These are phyloP conservation scores for Pythium grandisporangium DNA, from an alignment of 352 stramenopile genomes.

Conservation along the genomic window DNA sequence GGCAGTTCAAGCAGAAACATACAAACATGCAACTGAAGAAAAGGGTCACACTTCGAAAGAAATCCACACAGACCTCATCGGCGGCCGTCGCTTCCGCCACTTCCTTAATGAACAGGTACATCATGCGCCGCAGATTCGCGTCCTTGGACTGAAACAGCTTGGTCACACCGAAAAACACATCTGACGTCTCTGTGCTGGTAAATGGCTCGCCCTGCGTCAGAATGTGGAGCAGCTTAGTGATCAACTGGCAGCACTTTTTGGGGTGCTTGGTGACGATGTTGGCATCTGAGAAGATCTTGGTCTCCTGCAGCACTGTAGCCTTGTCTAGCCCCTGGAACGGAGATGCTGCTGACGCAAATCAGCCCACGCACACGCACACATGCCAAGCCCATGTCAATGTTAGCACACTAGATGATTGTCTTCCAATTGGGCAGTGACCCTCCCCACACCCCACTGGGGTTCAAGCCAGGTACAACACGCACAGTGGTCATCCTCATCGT, in stretches of 20 bases:
- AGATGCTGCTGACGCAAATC: conserved; percentile 36
- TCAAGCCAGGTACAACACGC: conserved; percentile 13
- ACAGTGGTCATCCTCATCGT: conserved; percentile 93
- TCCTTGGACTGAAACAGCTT: conserved; percentile 99
- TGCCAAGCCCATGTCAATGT: conserved; percentile 1
- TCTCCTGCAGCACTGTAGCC: conserved; percentile 95
- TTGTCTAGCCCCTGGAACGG: conserved; percentile 95
- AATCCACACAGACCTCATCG: no score
- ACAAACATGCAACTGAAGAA: neutral
- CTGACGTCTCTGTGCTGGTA: conserved; percentile 91
- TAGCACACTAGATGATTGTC: no score
- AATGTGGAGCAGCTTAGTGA: conserved; percentile 98
- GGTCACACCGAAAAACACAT: conserved; percentile 99
- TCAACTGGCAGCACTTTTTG: conserved; percentile 98
- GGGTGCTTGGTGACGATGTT: conserved; percentile 95
- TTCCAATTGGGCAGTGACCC: no score
- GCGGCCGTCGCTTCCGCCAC: conserved; percentile 89
- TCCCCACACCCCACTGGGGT: no score
- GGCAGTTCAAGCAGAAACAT: neutral
- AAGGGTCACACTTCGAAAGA: no score
- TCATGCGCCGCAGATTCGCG: conserved; percentile 95
- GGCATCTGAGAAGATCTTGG: conserved; percentile 98
- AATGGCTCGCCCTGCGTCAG: conserved; percentile 97
- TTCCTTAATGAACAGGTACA: conserved; percentile 99
- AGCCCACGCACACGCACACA: conserved; percentile 1